Evolutionary conservation across 495 filamentous ascomycete genomes (phyloP), one percentile per base, ranked within the genome.

Genomic region (Geoglossum glabrum): DNA sequence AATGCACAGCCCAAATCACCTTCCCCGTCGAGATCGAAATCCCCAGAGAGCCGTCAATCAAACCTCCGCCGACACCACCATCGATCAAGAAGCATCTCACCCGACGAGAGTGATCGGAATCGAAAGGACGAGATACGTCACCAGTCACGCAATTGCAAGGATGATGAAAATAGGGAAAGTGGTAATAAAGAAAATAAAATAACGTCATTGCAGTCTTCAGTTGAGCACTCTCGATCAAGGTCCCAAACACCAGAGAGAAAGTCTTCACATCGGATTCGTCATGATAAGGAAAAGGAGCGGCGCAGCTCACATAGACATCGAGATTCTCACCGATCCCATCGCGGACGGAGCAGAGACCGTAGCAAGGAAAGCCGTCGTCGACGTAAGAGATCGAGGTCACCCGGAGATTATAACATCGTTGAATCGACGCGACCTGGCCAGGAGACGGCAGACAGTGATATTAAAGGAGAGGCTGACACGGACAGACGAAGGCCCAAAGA

Each of bases 31-130:
- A 68, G 63, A 9, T 65, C 71, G 47, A 67, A 61, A 55, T 59
- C 49, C n/a, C 49, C 46, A 15, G 57, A 59, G 11, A 66, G 80
- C 34, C 76, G 76, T 61, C 76, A 78, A 15, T 72, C 78, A 26
- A 69, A 68, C 40, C 75, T 71, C 60, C 75, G 74, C 52, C 70
- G 68, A 45, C 74, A 79, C 66, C 79, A 78, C n/a, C 74, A 80
- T 61, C 78, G 75, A 13, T 83, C 81, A 3, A 64, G 70, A 8
- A 79, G 73, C 27, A 62, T 65, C 13, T 70, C 75, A 0, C 70
- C 73, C 13, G 70, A 70, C 30, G 73, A 73, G 27, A 75, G 78
- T 28, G 76, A 73, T 17, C 61, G 63, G 31, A 74, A 80, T 31
- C 66, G 68, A 50, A 64, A 69, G 33, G 70, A 70, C 13, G 76